These are phyloP conservation scores for Lathyrus oleraceus DNA, from an alignment of 306 rosid species.

Conservation along the genomic window DNA sequence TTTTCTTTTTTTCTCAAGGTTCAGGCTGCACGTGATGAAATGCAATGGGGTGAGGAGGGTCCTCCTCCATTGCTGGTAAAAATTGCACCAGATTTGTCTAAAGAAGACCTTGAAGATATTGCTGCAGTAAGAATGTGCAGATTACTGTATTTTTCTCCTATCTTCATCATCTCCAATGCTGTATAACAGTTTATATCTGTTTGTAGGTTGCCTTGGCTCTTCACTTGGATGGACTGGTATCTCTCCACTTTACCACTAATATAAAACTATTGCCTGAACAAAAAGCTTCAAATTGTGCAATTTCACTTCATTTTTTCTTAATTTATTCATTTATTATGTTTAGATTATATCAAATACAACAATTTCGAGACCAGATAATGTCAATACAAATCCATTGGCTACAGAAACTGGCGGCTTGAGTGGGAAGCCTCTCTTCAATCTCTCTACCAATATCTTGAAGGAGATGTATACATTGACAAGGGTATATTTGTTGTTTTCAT, in stretches of 20 bases:
- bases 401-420: slow-evolving; percentile 91
- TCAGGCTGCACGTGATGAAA: slow-evolving; percentile 97
- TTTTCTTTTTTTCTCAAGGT: slow-evolving; percentile 55
- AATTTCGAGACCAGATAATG: slow-evolving; percentile 83
- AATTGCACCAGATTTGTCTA: slow-evolving; percentile 98
- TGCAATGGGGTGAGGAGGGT: slow-evolving; percentile 99
- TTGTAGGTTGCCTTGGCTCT: slow-evolving; percentile 85
- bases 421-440: slow-evolving; percentile 90
- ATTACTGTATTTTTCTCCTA: slow-evolving; percentile 16
- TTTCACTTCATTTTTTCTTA: slow-evolving; percentile 21
- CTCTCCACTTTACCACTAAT: slow-evolving; percentile 29
- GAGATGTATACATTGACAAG: slow-evolving; percentile 87
- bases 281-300: slow-evolving; percentile 18
- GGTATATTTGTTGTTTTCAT: slow-evolving; percentile 52
- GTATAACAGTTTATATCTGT: slow-evolving; percentile 39
- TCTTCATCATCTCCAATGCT: slow-evolving; percentile 26
- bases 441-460: slow-evolving; percentile 74
- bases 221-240: slow-evolving; percentile 95
- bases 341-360: slow-evolving; percentile 94
- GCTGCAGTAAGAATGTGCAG: slow-evolving; percentile 72
- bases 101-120: slow-evolving; percentile 96
- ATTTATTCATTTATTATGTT: slow-evolving; percentile 30
- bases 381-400: slow-evolving; percentile 54
- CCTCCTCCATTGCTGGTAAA: slow-evolving; percentile 98
- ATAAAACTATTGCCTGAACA: neutral